Evolutionary conservation across 768 basidiomycete genomes (phyloP).

Genomic region (Russula brevipes): DNA sequence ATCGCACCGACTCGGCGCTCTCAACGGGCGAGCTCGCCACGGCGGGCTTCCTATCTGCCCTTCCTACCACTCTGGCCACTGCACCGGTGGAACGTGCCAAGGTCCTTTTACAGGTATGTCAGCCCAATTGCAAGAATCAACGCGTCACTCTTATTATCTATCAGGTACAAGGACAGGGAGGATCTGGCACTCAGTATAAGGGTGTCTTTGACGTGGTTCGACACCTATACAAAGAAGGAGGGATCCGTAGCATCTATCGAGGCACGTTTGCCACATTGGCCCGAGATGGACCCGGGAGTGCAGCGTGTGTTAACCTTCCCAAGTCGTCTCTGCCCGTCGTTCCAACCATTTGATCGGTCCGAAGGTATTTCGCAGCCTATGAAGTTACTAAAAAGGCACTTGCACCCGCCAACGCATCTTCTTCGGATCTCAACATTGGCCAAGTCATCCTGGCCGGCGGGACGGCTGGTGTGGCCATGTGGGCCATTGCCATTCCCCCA

Average conservation of each 20-base stretch:
- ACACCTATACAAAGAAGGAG: conserved; percentile 91
- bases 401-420: conserved; percentile 74
- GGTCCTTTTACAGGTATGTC: conserved; percentile 79
- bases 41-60: conserved; percentile 91
- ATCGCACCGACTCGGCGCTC: conserved; percentile 56
- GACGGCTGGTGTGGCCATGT: conserved; percentile 95
- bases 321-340: conserved; percentile 1
- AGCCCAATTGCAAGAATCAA: no score
- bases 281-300: conserved; percentile 93
- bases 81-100: conserved; percentile 97
- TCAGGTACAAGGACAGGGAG: conserved; percentile 90
- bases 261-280: conserved; percentile 92
- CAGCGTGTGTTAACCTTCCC: conserved; percentile 59
- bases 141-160: conserved; percentile 38
- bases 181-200: conserved; percentile 65
- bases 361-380: conserved; percentile 94
- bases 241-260: conserved; percentile 84
- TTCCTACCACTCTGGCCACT: conserved; percentile 88
- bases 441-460: conserved; percentile 91
- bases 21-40: conserved; percentile 76
- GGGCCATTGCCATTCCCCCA: conserved; percentile 94
- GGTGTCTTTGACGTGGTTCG: conserved; percentile 89
- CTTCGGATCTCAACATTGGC: conserved; percentile 75
- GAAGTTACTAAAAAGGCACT: conserved; percentile 87
- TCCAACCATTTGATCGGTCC: conserved; percentile 16